Percentiles rank a stretch among this genome's conserved stretches.
Evolutionary conservation across 148 eudicot genomes (phyloP).

Genomic region (Fagopyrum tataricum): DNA sequence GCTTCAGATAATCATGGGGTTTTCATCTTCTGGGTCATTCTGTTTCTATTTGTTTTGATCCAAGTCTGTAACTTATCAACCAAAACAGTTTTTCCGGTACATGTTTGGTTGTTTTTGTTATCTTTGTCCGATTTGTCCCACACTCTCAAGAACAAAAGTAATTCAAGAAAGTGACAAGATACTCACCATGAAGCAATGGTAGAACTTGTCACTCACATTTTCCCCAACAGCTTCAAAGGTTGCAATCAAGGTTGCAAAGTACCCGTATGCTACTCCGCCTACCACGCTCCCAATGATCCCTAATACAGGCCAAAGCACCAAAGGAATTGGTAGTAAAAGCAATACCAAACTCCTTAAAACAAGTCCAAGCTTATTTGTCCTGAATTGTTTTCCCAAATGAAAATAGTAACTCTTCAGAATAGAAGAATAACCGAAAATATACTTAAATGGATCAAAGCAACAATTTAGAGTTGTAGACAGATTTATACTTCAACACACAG

Average conservation of each 20-base stretch:
- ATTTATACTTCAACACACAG: constrained; percentile 59
- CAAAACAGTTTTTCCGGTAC: too few relatives aligned
- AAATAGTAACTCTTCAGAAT: neutral
- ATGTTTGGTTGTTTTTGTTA: too few relatives aligned
- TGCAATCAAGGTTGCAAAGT: constrained; percentile 70
- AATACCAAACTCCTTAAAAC: constrained; percentile 46
- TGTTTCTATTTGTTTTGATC: too few relatives aligned
- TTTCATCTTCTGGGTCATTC: too few relatives aligned
- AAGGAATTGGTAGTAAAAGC: constrained; percentile 48
- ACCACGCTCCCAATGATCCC: constrained; percentile 55
- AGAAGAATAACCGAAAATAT: too few relatives aligned
- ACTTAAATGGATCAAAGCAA: neutral
- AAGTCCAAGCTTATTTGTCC: constrained; percentile 74
- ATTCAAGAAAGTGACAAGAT: neutral
- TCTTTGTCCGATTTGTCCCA: neutral
- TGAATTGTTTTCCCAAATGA: constrained; percentile 15
- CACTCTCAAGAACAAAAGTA: neutral
- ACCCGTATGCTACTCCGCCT: constrained; percentile 72
- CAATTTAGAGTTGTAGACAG: neutral
- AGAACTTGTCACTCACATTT: constrained; percentile 38
- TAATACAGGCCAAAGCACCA: constrained; percentile 57
- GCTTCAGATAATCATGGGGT: too few relatives aligned
- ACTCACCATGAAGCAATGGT: constrained; percentile 67
- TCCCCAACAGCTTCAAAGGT: constrained; percentile 82
- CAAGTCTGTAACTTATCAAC: too few relatives aligned